Percentiles rank a stretch among this genome's conserved stretches.
Evolutionary conservation across 257 asterid genomes (phyloP).

Genomic region (Fraxinus excelsior): DNA sequence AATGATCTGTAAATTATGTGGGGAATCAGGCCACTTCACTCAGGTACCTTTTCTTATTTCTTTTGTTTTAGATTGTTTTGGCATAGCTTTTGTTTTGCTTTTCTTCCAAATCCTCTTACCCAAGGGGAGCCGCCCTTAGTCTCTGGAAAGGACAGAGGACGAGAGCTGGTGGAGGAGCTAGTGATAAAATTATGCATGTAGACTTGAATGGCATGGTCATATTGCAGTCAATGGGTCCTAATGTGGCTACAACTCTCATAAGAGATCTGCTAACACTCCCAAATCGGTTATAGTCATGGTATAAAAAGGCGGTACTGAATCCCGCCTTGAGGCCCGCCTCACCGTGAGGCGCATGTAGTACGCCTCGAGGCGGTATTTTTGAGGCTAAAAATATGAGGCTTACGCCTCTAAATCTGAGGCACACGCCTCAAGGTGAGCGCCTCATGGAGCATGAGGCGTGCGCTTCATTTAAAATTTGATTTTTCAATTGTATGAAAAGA

Average conservation of each 20-base stretch:
- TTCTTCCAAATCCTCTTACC: constrained; percentile 14
- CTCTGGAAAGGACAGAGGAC: neutral
- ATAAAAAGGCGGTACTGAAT: too few species aligned
- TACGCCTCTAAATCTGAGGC: too few species aligned
- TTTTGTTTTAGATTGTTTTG: neutral
- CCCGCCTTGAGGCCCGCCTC: too few species aligned
- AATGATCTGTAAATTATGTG: constrained; percentile 94
- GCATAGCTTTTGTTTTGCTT: constrained; percentile 14
- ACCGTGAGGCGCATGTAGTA: too few species aligned
- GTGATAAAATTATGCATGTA: neutral
- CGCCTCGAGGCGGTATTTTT: too few species aligned
- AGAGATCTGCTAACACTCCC: neutral
- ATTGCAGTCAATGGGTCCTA: neutral
- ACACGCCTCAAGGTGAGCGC: too few species aligned
- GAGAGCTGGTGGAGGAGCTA: neutral
- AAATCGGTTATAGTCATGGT: neutral
- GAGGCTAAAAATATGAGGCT: too few species aligned
- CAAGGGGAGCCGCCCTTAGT: neutral
- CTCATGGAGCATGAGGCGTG: too few species aligned
- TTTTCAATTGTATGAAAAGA: too few species aligned
- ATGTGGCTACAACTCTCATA: neutral
- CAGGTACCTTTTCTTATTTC: constrained; percentile 56
- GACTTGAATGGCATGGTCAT: neutral
- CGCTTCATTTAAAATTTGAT: too few species aligned
- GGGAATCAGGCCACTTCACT: constrained; percentile 97